Evolutionary conservation across 2,329 filamentous ascomycete genomes (phyloP).

Genomic region (Colletotrichum sp.): DNA sequence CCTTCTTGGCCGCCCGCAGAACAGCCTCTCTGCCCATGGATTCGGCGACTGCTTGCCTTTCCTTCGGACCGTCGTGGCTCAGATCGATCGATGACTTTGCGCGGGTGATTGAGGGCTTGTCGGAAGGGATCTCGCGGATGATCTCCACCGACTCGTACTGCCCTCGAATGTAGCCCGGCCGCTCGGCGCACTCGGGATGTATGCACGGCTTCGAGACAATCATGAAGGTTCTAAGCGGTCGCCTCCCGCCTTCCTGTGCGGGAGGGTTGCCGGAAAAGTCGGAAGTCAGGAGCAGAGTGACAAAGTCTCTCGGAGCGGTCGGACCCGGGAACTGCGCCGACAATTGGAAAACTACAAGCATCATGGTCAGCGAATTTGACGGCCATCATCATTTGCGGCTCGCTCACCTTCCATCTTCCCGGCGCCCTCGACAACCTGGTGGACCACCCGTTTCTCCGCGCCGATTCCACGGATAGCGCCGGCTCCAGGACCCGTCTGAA

Average conservation of each 20-base stretch:
- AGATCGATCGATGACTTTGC: constrained; percentile 52
- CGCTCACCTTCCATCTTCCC: constrained; percentile 67
- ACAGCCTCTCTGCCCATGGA: constrained; percentile 45
- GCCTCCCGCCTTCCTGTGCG: constrained; percentile 27
- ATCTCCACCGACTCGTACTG: constrained; percentile 92
- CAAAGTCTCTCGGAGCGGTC: constrained; percentile 86
- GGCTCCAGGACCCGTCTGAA: constrained; percentile 71
- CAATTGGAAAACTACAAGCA: constrained; percentile 73
- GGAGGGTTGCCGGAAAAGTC: constrained; percentile 50
- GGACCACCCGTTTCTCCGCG: constrained; percentile 76
- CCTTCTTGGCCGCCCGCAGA: constrained; percentile 32
- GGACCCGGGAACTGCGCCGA: constrained; percentile 91
- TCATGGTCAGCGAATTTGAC: constrained; percentile 9
- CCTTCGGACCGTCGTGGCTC: constrained; percentile 32
- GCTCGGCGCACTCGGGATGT: constrained; percentile 74
- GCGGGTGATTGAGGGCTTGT: constrained; percentile 44
- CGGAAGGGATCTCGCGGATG: constrained; percentile 79
- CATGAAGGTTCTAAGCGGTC: constrained; percentile 75
- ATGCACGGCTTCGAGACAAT: constrained; percentile 84
- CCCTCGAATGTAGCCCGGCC: constrained; percentile 79
- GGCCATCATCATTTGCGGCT: background rate
- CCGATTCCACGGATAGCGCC: constrained; percentile 86
- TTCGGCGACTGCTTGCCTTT: constrained; percentile 29
- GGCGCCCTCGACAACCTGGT: constrained; percentile 58
- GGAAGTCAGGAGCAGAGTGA: constrained; percentile 78